phyloP scores from a whole-genome alignment of 2,329 filamentous ascomycete genomes.

The Claviceps lovelessii region DNA sequence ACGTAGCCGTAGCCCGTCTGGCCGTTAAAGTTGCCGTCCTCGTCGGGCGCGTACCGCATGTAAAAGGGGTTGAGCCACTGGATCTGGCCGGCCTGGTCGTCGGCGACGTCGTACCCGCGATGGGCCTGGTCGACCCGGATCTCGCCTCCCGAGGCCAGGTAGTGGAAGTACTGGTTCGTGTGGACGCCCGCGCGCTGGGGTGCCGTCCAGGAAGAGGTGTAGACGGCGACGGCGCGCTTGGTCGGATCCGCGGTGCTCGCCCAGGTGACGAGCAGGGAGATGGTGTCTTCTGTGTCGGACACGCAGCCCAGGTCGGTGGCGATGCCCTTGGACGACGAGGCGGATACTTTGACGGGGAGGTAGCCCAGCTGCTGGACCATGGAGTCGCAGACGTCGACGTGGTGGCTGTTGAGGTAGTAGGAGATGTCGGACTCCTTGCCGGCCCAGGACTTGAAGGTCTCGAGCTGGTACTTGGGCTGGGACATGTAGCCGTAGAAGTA shows the following conservation, averaged over 20 bases:
- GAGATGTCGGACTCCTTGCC: constrained; percentile 85
- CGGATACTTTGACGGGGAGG: constrained; percentile 64
- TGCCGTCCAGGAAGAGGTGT: constrained; percentile 89
- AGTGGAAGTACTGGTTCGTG: constrained; percentile 94
- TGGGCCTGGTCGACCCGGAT: constrained; percentile 86
- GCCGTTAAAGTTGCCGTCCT: constrained; percentile 86
- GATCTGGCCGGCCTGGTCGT: constrained; percentile 55
- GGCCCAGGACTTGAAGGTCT: constrained; percentile 92
- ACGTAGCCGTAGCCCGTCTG: constrained; percentile 89
- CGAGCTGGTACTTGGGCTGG: constrained; percentile 78
- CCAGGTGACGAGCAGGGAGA: constrained; percentile 83
- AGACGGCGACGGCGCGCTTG: constrained; percentile 73
- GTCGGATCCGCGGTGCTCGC: constrained; percentile 52
- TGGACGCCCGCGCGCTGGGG: constrained; percentile 89
- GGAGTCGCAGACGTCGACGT: constrained; percentile 82
- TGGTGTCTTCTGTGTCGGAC: constrained; percentile 77
- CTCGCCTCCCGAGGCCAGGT: constrained; percentile 72
- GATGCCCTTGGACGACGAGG: constrained; percentile 62
- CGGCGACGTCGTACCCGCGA: constrained; percentile 87
- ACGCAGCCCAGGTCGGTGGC: constrained; percentile 68
- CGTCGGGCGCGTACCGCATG: constrained; percentile 87
- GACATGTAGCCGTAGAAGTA: constrained; percentile 98
- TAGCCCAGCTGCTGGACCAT: constrained; percentile 68
- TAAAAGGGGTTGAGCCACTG: constrained; percentile 92
- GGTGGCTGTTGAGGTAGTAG: constrained; percentile 92